These are phyloP conservation scores for Logfia minima DNA, from an alignment of 129 eudicot species.

Conservation along the genomic window DNA sequence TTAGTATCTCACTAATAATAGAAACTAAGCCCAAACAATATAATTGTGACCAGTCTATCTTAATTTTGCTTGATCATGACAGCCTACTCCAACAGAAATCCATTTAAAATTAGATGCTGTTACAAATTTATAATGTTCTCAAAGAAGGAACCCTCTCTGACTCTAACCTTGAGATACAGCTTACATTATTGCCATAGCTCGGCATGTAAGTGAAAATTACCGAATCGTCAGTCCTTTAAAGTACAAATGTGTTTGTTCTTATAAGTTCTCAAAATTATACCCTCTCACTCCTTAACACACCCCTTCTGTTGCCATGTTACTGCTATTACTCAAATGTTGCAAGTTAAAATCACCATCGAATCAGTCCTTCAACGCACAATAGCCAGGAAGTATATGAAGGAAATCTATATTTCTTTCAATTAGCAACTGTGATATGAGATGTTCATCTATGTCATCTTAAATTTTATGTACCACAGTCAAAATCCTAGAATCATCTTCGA, in stretches of 20 bases:
- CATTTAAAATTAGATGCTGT: no score
- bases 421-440: background rate
- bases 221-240: no score
- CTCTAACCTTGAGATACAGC: no score
- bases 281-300: background rate
- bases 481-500: background rate
- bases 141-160: background rate
- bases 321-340: background rate
- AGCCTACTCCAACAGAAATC: background rate
- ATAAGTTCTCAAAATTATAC: background rate
- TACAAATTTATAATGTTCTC: background rate
- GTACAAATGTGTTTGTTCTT: background rate
- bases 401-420: no score
- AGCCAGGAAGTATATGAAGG: no score
- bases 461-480: background rate
- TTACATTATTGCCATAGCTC: no score
- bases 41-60: background rate
- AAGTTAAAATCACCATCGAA: background rate
- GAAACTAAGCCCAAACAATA: background rate
- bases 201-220: no score
- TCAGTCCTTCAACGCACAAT: no score
- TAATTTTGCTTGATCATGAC: background rate
- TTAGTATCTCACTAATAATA: no score
- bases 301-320: background rate
- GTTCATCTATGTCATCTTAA: conserved; percentile 8